These are phyloP conservation scores for Penicillium canescens DNA, from an alignment of 495 filamentous ascomycete species.

Conservation along the genomic window DNA sequence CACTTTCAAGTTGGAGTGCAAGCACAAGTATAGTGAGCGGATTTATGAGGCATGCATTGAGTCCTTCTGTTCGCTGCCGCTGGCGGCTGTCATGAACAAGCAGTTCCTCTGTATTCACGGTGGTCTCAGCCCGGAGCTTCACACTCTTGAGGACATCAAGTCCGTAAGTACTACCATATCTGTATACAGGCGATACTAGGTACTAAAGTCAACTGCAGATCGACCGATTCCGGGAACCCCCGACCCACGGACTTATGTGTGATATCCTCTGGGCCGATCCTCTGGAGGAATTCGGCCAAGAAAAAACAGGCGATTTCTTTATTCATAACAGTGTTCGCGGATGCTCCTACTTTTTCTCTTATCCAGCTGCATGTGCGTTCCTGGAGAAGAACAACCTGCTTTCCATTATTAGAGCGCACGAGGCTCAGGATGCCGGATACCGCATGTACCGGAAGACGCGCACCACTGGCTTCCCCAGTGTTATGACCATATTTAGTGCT, in stretches of 20 bases:
- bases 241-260: slow-evolving; percentile 97
- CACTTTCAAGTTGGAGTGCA: slow-evolving; percentile 99
- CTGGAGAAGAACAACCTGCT: slow-evolving; percentile 98
- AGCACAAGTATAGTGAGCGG: slow-evolving; percentile 96
- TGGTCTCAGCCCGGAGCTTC: slow-evolving; percentile 90
- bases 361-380: slow-evolving; percentile 96
- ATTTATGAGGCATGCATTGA: slow-evolving; percentile 99
- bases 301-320: slow-evolving; percentile 96
- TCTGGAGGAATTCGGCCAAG: slow-evolving; percentile 98
- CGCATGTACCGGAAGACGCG: slow-evolving; percentile 98
- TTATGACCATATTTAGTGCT: slow-evolving; percentile 99
- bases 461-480: slow-evolving; percentile 96
- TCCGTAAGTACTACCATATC: slow-evolving; percentile 54
- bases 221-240: slow-evolving; percentile 95
- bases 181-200: not conserved
- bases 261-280: slow-evolving; percentile 99
- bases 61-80: slow-evolving; percentile 89
- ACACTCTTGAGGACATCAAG: slow-evolving; percentile 92
- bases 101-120: slow-evolving; percentile 99
- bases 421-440: slow-evolving; percentile 97
- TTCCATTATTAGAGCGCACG: slow-evolving; percentile 97
- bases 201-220: slow-evolving; percentile 57
- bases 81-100: slow-evolving; percentile 99
- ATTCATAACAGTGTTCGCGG: slow-evolving; percentile 97
- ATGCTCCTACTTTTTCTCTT: slow-evolving; percentile 99